These are phyloP conservation scores for Salix viminalis DNA, from an alignment of 345 rosid genomes.

Conservation along the genomic window DNA sequence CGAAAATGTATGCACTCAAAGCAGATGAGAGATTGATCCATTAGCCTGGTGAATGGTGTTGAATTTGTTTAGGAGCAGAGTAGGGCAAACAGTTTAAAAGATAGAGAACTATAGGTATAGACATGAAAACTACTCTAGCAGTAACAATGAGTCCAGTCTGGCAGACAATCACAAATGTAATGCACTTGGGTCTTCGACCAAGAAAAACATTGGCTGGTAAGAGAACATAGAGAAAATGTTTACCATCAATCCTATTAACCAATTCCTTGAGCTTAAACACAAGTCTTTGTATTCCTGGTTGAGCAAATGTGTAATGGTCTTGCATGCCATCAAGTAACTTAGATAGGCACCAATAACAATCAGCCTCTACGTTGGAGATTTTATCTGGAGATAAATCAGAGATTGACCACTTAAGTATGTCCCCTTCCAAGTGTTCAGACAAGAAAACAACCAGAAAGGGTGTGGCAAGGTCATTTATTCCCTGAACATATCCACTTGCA, in stretches of 20 bases:
- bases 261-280: slow-evolving; percentile 95
- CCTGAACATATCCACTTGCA: slow-evolving; percentile 98
- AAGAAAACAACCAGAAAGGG: slow-evolving; percentile 93
- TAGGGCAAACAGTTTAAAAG: neutral
- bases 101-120: neutral
- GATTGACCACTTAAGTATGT: slow-evolving; percentile 70
- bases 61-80: neutral
- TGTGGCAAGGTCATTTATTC: slow-evolving; percentile 96
- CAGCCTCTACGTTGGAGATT: slow-evolving; percentile 79
- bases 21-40: neutral
- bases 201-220: neutral
- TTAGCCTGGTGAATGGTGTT: neutral
- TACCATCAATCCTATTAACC: slow-evolving; percentile 96
- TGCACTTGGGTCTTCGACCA: neutral
- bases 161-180: neutral
- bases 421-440: slow-evolving; percentile 84
- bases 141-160: neutral
- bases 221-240: slow-evolving; percentile 1
- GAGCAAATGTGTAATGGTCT: slow-evolving; percentile 99
- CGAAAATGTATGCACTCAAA: neutral
- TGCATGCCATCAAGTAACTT: slow-evolving; percentile 98
- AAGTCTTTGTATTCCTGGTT: slow-evolving; percentile 99
- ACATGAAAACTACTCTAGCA: neutral
- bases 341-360: slow-evolving; percentile 97
- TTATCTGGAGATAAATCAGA: slow-evolving; percentile 59